Evolutionary conservation across 2,329 filamentous ascomycete species (phyloP).

Genomic region (Cladosporium oxysporum): DNA sequence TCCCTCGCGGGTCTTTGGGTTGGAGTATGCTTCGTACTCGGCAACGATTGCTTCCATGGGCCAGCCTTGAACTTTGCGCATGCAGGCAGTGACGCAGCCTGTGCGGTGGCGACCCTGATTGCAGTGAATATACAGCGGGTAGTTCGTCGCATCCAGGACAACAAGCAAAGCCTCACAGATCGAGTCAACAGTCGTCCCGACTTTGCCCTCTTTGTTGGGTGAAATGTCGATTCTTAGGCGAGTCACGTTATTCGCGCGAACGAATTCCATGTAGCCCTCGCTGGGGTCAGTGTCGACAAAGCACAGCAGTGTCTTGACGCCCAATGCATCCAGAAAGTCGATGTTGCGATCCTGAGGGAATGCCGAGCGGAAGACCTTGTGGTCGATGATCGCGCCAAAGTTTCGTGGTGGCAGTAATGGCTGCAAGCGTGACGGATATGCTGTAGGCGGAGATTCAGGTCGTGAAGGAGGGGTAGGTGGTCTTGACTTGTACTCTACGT

Average conservation of each 20-base stretch:
- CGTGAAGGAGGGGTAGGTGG: slow-evolving; percentile 32
- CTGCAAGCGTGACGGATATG: slow-evolving; percentile 39
- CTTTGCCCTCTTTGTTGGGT: slow-evolving; percentile 75
- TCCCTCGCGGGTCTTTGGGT: slow-evolving; percentile 51
- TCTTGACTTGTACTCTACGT: slow-evolving; percentile 25
- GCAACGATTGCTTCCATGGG: slow-evolving; percentile 61
- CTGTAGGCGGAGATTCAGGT: slow-evolving; percentile 12
- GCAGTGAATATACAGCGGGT: slow-evolving; percentile 85
- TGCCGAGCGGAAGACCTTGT: slow-evolving; percentile 76
- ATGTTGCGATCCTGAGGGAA: slow-evolving; percentile 75
- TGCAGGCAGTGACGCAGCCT: slow-evolving; percentile 80
- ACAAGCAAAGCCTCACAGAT: slow-evolving; percentile 72
- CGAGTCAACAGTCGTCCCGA: slow-evolving; percentile 64
- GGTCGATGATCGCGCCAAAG: slow-evolving; percentile 72
- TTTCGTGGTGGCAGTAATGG: slow-evolving; percentile 61
- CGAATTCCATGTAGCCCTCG: slow-evolving; percentile 59
- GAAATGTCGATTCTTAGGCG: slow-evolving; percentile 77
- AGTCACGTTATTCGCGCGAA: slow-evolving; percentile 65
- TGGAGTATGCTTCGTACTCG: slow-evolving; percentile 70
- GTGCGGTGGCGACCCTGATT: slow-evolving; percentile 95
- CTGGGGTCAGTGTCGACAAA: slow-evolving; percentile 52
- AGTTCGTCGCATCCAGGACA: slow-evolving; percentile 70
- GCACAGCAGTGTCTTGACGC: slow-evolving; percentile 78
- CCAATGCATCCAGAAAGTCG: slow-evolving; percentile 65
- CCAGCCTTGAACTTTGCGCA: slow-evolving; percentile 74